Evolutionary conservation across 2,329 filamentous ascomycete species (phyloP), one percentile per base, ranked within the genome.

Genomic region (Sporothrix phasma): DNA sequence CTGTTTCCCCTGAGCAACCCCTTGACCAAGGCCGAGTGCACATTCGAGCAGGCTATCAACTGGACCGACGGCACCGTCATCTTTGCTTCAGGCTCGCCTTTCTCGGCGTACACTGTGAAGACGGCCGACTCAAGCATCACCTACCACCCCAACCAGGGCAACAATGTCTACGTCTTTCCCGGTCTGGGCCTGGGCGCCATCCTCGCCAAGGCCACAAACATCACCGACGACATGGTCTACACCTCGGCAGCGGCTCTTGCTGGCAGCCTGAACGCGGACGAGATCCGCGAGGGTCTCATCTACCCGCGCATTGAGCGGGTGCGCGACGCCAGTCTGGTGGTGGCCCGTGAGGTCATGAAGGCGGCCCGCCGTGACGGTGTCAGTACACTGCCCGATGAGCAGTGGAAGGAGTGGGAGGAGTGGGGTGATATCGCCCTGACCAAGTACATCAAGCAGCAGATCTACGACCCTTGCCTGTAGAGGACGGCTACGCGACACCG

Each of bases 1-100:
- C 88, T 97, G 71, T 97, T 99, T 85, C 93, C 93, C 63, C 87
- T 99, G 49, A 96, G 90, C 77, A 97, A 99, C 80, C 94, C 94
- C 59, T 87, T 92, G 61, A 92, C 88, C 78, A 97, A 97, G 81
- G 95, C 93, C 8, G 94, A 99, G 79, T 97, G 94, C 80, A 96
- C 91, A 17, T 97, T 95, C 72, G 92, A 97, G 80, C 89, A 94
- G 73, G 94, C 94, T 17, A 84, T 97, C 72, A 84, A 86, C 72
- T 87, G 93, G 86, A 97, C 93, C 11, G 89, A 97, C 65, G 93
- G 93, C 67, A 90, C 87, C 63, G 92, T 87, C 71, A 86, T 99
- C 74, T 99, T 99, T 73, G 94, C 94, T 60, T 97, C 92, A 5
- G 94, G 94, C 68, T 96, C 92, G 58, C 94, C 94, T 15, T 97